Percentiles rank a stretch among this genome's conserved stretches.
These are phyloP conservation scores for Russula dissimulans DNA, from an alignment of 768 basidiomycete genomes.

Conservation along the genomic window DNA sequence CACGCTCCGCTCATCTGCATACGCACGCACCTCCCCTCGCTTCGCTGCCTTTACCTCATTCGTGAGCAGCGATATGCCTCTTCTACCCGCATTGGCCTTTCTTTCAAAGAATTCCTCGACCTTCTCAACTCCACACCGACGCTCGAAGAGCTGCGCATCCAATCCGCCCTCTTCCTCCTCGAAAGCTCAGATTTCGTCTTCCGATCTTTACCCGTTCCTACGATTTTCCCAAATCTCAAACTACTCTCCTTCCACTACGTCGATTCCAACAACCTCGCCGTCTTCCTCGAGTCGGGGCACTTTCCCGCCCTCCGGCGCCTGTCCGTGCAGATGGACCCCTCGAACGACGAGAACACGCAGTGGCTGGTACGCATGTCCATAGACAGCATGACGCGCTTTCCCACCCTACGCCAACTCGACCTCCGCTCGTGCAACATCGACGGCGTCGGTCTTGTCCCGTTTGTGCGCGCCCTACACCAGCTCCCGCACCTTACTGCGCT, in stretches of 20 bases:
- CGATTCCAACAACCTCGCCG: constrained; percentile 24
- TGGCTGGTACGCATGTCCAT: constrained; percentile 25
- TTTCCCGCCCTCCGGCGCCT: constrained; percentile 22
- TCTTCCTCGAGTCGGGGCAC: constrained; percentile 25
- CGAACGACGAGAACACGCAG: constrained; percentile 24
- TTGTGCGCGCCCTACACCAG: constrained; percentile 25
- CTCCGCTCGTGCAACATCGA: constrained; percentile 26
- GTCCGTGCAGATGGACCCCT: constrained; percentile 23
- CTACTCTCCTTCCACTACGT: constrained; percentile 22
- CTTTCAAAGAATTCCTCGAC: constrained; percentile 23
- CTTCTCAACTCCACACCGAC: constrained; percentile 17
- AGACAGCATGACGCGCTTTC: constrained; percentile 19
- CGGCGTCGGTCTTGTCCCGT: constrained; percentile 25
- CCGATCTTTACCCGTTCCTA: constrained; percentile 15
- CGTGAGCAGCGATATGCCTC: constrained; percentile 24
- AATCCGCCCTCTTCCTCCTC: constrained; percentile 22
- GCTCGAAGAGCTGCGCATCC: constrained; percentile 23
- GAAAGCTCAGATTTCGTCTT: constrained; percentile 24
- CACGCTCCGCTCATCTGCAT: constrained; percentile 25
- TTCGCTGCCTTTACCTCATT: constrained; percentile 22
- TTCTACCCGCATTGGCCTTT: constrained; percentile 21
- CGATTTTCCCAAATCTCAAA: constrained; percentile 20
- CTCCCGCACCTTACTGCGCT: constrained; percentile 26
- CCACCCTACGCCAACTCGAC: constrained; percentile 24
- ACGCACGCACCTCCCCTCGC: constrained; percentile 21